Conservation (phyloP, 805 yeast species). For the Metschnikowia bowlesiae region DNA sequence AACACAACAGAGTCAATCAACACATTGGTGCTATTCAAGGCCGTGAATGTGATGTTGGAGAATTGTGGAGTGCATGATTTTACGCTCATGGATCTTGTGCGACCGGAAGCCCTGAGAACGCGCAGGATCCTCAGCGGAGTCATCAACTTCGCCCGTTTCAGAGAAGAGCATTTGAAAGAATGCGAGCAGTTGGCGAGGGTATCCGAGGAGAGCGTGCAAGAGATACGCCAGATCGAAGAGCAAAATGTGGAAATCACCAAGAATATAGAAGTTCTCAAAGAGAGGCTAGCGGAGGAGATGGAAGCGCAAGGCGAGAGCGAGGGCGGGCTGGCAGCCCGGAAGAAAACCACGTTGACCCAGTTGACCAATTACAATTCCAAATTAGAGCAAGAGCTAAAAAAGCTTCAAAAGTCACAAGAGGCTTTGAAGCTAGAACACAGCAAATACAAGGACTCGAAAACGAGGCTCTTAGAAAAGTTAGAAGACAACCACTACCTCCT, state of each 20-base stretch:
- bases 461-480: slow-evolving; percentile 50
- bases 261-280: slow-evolving; percentile 7
- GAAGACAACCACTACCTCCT: slow-evolving; percentile 58
- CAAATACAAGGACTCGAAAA: slow-evolving; percentile 60
- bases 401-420: slow-evolving; percentile 60
- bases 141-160: slow-evolving; percentile 77
- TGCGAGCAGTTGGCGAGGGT: slow-evolving; percentile 58
- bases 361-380: slow-evolving; percentile 44
- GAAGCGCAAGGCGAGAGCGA: slow-evolving; percentile 29
- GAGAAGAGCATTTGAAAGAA: slow-evolving; percentile 71
- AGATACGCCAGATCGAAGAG: slow-evolving; percentile 28
- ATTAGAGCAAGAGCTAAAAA: slow-evolving; percentile 58
- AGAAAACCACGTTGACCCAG: slow-evolving; percentile 37
- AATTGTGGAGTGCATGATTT: slow-evolving; percentile 79
- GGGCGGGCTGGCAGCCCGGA: slow-evolving; percentile 18
- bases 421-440: slow-evolving; percentile 55
- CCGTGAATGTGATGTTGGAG: slow-evolving; percentile 56
- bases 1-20: slow-evolving; percentile 30
- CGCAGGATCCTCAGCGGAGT: slow-evolving; percentile 73
- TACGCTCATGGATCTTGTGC: slow-evolving; percentile 63
- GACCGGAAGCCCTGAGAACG: slow-evolving; percentile 69
- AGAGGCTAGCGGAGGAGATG: slow-evolving; percentile 31
- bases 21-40: slow-evolving; percentile 54
- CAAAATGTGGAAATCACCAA: slow-evolving; percentile 15
- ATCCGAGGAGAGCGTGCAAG: slow-evolving; percentile 47